phyloP scores from a whole-genome alignment of 148 eudicot species.

The Camellia japonica region DNA sequence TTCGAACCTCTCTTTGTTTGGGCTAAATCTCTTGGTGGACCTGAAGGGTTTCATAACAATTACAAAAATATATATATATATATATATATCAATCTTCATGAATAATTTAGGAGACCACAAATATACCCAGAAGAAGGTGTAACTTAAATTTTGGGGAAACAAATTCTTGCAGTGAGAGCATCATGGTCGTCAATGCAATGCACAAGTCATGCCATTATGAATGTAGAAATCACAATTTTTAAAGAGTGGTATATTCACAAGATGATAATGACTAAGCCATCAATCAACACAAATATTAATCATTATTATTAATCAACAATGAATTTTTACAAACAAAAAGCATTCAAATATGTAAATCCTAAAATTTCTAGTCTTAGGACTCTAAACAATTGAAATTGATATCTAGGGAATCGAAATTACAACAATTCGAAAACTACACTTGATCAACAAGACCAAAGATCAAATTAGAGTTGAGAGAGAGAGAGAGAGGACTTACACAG shows the following conservation, averaged over 20 bases:
- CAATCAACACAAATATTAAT: not conserved
- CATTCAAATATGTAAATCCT: not conserved
- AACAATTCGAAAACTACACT: not conserved
- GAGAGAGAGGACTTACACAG: conserved; percentile 47
- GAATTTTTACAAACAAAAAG: not conserved
- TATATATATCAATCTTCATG: not conserved
- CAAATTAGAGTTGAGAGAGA: not conserved
- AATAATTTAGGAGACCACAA: too few species aligned
- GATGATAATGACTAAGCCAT: not conserved
- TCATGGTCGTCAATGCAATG: not conserved
- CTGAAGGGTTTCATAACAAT: conserved; percentile 28
- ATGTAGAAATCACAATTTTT: not conserved
- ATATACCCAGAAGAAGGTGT: too few species aligned
- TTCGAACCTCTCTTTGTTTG: conserved; percentile 84
- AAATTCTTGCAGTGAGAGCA: not conserved
- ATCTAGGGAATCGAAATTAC: not conserved
- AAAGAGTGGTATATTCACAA: not conserved
- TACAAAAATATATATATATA: not conserved
- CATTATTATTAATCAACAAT: too few species aligned
- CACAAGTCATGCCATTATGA: not conserved
- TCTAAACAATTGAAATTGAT: not conserved
- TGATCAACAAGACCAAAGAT: not conserved
- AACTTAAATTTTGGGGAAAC: not conserved
- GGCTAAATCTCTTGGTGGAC: conserved; percentile 90
- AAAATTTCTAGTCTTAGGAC: not conserved